A percentile compares a stretch with the other conserved stretches of the same genome.
These are phyloP conservation scores for Patellifolia procumbens DNA, from an alignment of 179 eudicot genomes.

Conservation along the genomic window DNA sequence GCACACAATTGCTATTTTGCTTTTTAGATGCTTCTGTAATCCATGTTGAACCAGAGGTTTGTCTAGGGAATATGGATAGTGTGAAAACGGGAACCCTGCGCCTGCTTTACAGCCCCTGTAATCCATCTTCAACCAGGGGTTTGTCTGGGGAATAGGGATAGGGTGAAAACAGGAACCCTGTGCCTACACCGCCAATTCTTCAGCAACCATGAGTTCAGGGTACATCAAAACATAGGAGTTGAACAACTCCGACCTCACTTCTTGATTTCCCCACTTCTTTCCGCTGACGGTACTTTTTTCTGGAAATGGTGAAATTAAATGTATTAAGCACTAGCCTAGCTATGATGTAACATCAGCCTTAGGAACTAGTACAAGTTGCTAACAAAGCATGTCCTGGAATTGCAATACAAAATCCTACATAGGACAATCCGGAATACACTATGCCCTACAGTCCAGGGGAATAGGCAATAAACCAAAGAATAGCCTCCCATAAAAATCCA, in stretches of 20 bases:
- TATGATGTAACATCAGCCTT: neutral
- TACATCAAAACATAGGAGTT: neutral
- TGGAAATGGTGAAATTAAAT: too few relatives aligned
- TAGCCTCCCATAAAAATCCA: neutral
- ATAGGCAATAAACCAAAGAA: neutral
- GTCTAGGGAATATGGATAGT: too few relatives aligned
- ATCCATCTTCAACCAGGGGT: neutral
- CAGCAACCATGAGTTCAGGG: neutral
- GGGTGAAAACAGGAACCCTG: neutral
- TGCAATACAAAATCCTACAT: neutral
- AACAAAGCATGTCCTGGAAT: neutral
- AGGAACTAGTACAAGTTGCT: neutral
- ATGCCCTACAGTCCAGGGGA: too few relatives aligned
- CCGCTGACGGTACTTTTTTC: too few relatives aligned
- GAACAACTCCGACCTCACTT: too few relatives aligned
- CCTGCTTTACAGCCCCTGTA: too few relatives aligned
- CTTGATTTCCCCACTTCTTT: too few relatives aligned
- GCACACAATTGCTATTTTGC: neutral
- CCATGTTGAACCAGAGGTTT: too few relatives aligned
- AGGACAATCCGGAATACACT: too few relatives aligned
- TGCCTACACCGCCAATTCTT: neutral
- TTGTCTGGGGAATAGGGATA: too few relatives aligned
- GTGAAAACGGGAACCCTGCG: too few relatives aligned
- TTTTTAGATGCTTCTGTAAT: neutral
- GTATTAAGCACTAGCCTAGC: neutral